Evolutionary conservation across 106 monocot genomes (phyloP), one percentile per base, ranked within the genome.

Genomic region (Dioscorea dumetorum): DNA sequence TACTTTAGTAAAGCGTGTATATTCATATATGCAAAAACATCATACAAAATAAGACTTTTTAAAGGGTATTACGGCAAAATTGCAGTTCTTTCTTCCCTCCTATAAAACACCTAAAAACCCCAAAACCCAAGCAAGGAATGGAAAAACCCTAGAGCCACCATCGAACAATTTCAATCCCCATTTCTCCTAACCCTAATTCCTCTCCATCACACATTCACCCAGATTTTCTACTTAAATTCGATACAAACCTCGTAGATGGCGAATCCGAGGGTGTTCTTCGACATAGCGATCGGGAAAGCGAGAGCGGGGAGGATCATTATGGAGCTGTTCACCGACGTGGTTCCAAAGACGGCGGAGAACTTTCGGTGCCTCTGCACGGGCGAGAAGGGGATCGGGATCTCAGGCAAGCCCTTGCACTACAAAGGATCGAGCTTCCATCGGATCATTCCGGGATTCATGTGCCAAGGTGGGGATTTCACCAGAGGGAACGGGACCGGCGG

Each of bases 291-390:
- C 14, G 88, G 93, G 13, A 88, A 83, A 70, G 76, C 83, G 1
- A 88, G 77, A 49, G 83, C 88, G 5, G 93, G 88, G 0, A 78
- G 88, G 23, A 69, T 93, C 5, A 70, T 86, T 17, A 85, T 93
- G 93, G 93, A 93, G 63, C 80, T 93, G 5, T 93, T 85, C 51
- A 68, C 78, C 0, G 88, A 93, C 20, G 72, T 74, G 8, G 77
- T 74, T n/a, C 93, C 93, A 0, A 93, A 88, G 57, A 93, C 93
- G 0, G 93, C 88, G 2, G 93, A 93, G 74, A 93, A 93, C 69
- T 93, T 93, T 67, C 79, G 92, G 4, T 80, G 80, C 73, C 92
- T 93, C 33, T 93, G 92, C 81, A 93, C 92, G 0, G 93, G 93
- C 11, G 88, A 93, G 83, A 93, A 93, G 67, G 93, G 93, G 6